Conservation (phyloP, 257 asterid species). For the Gentiana straminea region DNA sequence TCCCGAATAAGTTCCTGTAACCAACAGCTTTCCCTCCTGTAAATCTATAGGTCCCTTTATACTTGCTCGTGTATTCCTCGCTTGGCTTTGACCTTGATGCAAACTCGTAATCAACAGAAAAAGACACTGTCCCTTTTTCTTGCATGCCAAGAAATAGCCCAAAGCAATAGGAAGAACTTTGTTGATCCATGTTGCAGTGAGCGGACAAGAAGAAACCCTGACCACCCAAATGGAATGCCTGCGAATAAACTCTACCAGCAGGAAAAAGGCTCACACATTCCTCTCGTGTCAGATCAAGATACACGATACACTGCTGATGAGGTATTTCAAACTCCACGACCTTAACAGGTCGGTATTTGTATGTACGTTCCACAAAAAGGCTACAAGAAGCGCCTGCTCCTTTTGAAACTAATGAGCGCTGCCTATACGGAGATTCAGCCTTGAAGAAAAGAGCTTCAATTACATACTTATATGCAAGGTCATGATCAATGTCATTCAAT, state of each 20-base stretch:
- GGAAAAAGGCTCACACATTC: slow-evolving; percentile 64
- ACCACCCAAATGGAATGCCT: slow-evolving; percentile 83
- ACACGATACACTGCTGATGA: slow-evolving; percentile 58
- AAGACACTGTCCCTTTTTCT: slow-evolving; percentile 50
- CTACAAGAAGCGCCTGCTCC: slow-evolving; percentile 24
- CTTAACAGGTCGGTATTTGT: slow-evolving; percentile 71
- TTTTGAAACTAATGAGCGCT: slow-evolving; percentile 39
- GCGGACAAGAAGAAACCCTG: slow-evolving; percentile 81
- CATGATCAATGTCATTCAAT: slow-evolving; percentile 54
- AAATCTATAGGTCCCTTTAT: slow-evolving; percentile 49
- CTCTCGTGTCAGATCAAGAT: slow-evolving; percentile 64
- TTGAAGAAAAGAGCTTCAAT: slow-evolving; percentile 76
- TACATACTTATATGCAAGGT: slow-evolving; percentile 50
- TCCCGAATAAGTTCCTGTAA: slow-evolving; percentile 50
- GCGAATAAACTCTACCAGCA: slow-evolving; percentile 56
- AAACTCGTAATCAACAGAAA: slow-evolving; percentile 67
- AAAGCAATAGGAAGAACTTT: slow-evolving; percentile 44
- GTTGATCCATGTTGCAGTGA: slow-evolving; percentile 80
- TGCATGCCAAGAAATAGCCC: slow-evolving; percentile 84
- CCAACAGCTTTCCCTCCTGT: slow-evolving; percentile 77
- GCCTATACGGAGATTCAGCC: slow-evolving; percentile 63
- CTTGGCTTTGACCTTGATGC: slow-evolving; percentile 44
- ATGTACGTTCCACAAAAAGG: slow-evolving; percentile 60
- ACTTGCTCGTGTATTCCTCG: slow-evolving; percentile 51
- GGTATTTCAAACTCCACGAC: slow-evolving; percentile 68